Conservation (phyloP, 2,329 filamentous ascomycete genomes). For the Alternaria gaisen region DNA sequence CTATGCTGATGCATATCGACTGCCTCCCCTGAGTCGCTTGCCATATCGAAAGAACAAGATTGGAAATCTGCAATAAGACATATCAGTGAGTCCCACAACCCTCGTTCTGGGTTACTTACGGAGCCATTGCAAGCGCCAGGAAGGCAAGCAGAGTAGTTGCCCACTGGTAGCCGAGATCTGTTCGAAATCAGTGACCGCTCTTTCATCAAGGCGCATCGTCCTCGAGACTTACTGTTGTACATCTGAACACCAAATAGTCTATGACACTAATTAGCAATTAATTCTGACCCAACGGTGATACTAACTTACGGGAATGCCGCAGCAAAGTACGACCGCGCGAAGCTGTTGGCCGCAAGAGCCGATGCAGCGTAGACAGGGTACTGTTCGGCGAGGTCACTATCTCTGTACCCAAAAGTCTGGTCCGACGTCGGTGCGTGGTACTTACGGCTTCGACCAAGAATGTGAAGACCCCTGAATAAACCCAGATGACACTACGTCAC, state of each 20-base stretch:
- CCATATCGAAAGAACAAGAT: conserved; percentile 61
- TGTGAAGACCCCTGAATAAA: conserved; percentile 86
- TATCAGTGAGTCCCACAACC: conserved; percentile 46
- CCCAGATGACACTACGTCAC: conserved; percentile 71
- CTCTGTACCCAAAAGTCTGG: conserved; percentile 23
- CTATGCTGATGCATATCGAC: conserved; percentile 57
- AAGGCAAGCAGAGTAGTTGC: conserved; percentile 58
- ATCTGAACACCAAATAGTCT: conserved; percentile 58
- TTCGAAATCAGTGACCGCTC: conserved; percentile 56
- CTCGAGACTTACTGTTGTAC: conserved; percentile 58
- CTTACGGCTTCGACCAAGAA: conserved; percentile 74
- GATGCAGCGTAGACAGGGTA: conserved; percentile 61
- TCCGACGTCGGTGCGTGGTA: conserved; percentile 37
- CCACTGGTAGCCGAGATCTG: conserved; percentile 60
- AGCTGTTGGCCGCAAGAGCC: conserved; percentile 61
- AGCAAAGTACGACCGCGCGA: conserved; percentile 59
- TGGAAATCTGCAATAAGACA: conserved; percentile 49
- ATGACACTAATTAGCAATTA: conserved; percentile 14
- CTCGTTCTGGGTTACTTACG: conserved; percentile 46
- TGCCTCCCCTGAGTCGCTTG: conserved; percentile 58
- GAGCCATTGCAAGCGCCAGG: conserved; percentile 59
- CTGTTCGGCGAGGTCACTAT: conserved; percentile 44
- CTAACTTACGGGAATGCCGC: conserved; percentile 54
- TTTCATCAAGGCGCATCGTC: conserved; percentile 41
- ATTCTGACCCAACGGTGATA: conserved; percentile 4